Evolutionary conservation across 352 stramenopile genomes (phyloP), one percentile per base, ranked within the genome.

Genomic region (Lagenidium giganteum): DNA sequence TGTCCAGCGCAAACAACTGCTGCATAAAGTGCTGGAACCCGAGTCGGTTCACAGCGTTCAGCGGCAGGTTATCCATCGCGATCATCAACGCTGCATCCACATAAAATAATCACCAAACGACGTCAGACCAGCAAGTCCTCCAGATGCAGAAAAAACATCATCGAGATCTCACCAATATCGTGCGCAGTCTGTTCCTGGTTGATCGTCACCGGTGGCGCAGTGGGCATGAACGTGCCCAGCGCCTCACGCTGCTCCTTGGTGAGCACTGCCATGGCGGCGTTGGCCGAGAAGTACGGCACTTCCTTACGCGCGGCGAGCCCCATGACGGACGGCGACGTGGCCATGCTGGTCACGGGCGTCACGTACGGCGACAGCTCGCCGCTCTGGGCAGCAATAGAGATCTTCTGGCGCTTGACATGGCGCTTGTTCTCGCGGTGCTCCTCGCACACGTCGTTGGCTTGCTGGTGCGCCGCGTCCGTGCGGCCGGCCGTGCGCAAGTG

Each of bases 401-500:
- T 20, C 46, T 82, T 84, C 37, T 80, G 71, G 9, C 70, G 67
- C 55, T 84, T 84, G 13, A 76, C 20, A 8, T 70, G 51, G 28
- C 71, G 71, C 48, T 84, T 84, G 36, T 50, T 70, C 56, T 84
- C 69, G 26, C 71, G 69, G 25, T 84, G 64, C 38, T 84, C 69
- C 36, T 84, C 71, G 43, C 71, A 84, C 13, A 75, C 57, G 17
- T 54, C 57, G 31, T 78, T 76, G 14, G 71, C 71, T 37, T 84
- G 69, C 41, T 82, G 71, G 51, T 84, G 71, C 25, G 51, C 70
- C 4, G 64, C 8, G 30, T 84, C 71, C 22, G 69, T 76, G 29
- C 71, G 64, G 9, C 71, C 71, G 4, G 64, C 64, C 1, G 71
- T 84, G 43, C 71, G 69, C 48, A 84, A 41, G 29, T 84, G 71